These are phyloP conservation scores for Elongisporangium undulatum DNA, from an alignment of 352 stramenopile species.

Conservation along the genomic window DNA sequence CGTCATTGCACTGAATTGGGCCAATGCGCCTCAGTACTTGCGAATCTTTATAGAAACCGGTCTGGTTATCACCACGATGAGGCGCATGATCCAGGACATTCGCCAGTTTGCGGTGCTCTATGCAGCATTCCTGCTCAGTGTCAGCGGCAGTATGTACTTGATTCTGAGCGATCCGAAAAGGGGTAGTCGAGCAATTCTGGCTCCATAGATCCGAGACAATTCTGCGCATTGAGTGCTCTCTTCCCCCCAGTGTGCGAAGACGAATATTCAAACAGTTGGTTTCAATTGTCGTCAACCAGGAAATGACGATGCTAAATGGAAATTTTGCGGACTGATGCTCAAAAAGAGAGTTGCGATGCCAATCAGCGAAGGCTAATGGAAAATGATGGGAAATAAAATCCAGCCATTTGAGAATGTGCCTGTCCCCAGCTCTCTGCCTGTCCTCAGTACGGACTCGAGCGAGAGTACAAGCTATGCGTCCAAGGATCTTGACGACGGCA, in stretches of 20 bases:
- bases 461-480: not conserved
- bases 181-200: not conserved
- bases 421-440: not conserved
- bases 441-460: not conserved
- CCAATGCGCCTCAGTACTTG: no score
- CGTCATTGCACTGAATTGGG: no score
- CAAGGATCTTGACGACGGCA: not conserved
- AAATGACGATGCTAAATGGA: no score
- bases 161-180: not conserved
- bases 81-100: not conserved
- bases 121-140: not conserved
- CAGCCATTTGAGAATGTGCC: not conserved
- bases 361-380: not conserved
- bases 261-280: not conserved
- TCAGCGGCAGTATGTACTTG: not conserved
- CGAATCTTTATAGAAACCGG: no score
- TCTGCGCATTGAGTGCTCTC: not conserved
- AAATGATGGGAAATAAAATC: not conserved
- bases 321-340: no score
- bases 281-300: not conserved
- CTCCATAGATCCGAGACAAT: not conserved
- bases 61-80: no score
- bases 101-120: not conserved
- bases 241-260: not conserved
- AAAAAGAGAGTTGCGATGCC: not conserved